Conservation (phyloP, 495 filamentous ascomycete genomes). For the Copromyces sp. region DNA sequence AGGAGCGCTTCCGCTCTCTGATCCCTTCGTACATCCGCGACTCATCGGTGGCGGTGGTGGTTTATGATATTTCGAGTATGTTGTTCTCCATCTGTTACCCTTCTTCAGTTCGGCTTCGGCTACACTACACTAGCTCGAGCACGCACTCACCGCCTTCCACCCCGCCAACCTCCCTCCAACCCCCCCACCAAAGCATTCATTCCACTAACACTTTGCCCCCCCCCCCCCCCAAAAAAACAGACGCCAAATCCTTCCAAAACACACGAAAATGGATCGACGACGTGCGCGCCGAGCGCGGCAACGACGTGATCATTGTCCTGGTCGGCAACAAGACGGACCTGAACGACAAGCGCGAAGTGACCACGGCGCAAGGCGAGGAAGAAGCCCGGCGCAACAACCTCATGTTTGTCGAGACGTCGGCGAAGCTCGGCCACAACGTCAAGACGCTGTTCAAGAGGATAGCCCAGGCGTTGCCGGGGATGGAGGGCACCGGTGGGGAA, state of each 20-base stretch:
- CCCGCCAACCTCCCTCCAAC: background rate
- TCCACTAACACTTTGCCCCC: constrained; percentile 7
- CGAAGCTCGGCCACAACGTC: constrained; percentile 96
- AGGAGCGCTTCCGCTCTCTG: constrained; percentile 91
- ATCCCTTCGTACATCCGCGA: constrained; percentile 98
- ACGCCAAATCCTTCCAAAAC: constrained; percentile 91
- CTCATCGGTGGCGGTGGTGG: constrained; percentile 91
- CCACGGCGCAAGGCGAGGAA: constrained; percentile 86
- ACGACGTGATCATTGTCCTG: constrained; percentile 96
- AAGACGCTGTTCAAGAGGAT: constrained; percentile 95
- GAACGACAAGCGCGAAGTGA: constrained; percentile 94
- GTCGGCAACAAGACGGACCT: constrained; percentile 99
- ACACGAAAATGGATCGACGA: constrained; percentile 99
- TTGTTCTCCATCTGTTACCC: background rate
- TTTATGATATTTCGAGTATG: constrained; percentile 92
- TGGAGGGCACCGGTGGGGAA: constrained; percentile 69
- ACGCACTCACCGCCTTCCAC: background rate
- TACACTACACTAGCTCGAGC: no score
- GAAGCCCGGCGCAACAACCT: constrained; percentile 95
- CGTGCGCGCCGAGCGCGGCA: constrained; percentile 88
- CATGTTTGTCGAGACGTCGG: constrained; percentile 98
- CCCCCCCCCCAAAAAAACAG: no score
- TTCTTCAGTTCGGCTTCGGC: no score
- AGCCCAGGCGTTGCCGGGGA: constrained; percentile 92
- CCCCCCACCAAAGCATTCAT: background rate